phyloP scores from a whole-genome alignment of 331 rosid genomes.

The Prunus yedoensis region DNA sequence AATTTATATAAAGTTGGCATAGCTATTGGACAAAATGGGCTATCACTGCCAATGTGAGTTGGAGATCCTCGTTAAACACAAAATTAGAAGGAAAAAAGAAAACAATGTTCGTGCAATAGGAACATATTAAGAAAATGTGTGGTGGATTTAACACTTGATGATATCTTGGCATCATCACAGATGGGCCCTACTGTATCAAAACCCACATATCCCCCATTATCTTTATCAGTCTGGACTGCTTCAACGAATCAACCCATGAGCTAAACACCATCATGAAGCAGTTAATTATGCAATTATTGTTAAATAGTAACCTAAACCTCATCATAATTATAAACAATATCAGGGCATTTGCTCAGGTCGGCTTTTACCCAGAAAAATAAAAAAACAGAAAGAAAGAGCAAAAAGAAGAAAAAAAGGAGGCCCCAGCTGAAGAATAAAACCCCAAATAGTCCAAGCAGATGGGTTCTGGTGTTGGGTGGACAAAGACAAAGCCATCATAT shows the following conservation, averaged over 20 bases:
- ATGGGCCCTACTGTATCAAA: slow-evolving; percentile 34
- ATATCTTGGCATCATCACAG: slow-evolving; percentile 38
- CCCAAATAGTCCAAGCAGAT: slow-evolving; percentile 34
- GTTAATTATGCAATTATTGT: slow-evolving; percentile 38
- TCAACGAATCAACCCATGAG: slow-evolving; percentile 51
- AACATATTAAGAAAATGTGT: background rate
- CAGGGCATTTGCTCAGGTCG: background rate
- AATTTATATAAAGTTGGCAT: background rate
- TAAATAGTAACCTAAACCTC: slow-evolving; percentile 31
- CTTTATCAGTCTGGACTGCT: slow-evolving; percentile 37
- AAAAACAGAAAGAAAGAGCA: too few species aligned
- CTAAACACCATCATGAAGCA: slow-evolving; percentile 40
- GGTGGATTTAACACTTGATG: slow-evolving; percentile 21
- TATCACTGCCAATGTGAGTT: slow-evolving; percentile 1
- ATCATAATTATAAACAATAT: slow-evolving; percentile 11
- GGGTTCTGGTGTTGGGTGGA: slow-evolving; percentile 36
- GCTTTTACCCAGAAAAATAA: slow-evolving; percentile 3
- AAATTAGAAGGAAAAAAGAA: background rate
- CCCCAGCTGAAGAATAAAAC: slow-evolving; percentile 25
- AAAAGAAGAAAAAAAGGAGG: slow-evolving; percentile 2
- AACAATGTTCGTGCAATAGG: background rate
- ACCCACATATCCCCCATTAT: slow-evolving; percentile 27
- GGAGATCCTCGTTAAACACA: slow-evolving; percentile 1
- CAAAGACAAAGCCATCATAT: slow-evolving; percentile 55
- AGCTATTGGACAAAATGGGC: background rate